Base-by-base conservation (phyloP, 2,329 filamentous ascomycete genomes). In the Pseudocercospora vitis region DNA sequence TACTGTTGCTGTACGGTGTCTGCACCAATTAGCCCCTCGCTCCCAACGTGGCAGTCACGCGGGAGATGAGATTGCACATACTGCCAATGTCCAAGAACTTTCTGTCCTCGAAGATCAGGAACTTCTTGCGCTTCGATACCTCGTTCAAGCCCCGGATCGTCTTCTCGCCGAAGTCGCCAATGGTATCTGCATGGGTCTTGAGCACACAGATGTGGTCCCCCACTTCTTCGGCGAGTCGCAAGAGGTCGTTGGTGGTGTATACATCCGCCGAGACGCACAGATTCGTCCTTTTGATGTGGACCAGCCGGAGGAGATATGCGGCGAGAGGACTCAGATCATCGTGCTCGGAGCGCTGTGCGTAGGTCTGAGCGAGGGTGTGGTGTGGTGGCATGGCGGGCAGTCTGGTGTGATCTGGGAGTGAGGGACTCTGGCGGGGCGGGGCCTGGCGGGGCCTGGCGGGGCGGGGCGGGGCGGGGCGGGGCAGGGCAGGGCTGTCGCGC, bases 171-270 rank as follows among this genome's bases (percentile, higher is more conserved):
- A 81, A 85, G 68, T 85, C 82, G 57, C 78, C 76, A 61, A 85
- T 78, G 48, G 82, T 82, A 68, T 85, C 82, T 51, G 80, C 81
- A 63, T 84, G 81, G 3, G 83, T 80, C 68, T 84, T 82, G 51
- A 85, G 72, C 23, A 84, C 68, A 59, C 80, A 82, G 53, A 85
- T 84, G 56, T 79, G 76, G 60, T 83, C 81, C 55, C 82, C 82
- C 12, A 84, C 74, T 29, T 82, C 76, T 57, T 81, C 77, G 24
- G 81, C 81, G 7, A 85, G 70, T 37, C 74, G 72, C 14, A 85
- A 67, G 14, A 85, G 74, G 60, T 80, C 74, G 48, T 76, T 74
- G 8, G 81, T 80, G 44, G 76, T 82, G 45, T 76, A 78, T 56
- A 84, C 78, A 59, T 81, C 80, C 52, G 81, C 80, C 18, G 81